Evolutionary conservation across 176 grass and related monocot genomes (phyloP), one percentile per base, ranked within the genome.

Genomic region (Musa beccarii): DNA sequence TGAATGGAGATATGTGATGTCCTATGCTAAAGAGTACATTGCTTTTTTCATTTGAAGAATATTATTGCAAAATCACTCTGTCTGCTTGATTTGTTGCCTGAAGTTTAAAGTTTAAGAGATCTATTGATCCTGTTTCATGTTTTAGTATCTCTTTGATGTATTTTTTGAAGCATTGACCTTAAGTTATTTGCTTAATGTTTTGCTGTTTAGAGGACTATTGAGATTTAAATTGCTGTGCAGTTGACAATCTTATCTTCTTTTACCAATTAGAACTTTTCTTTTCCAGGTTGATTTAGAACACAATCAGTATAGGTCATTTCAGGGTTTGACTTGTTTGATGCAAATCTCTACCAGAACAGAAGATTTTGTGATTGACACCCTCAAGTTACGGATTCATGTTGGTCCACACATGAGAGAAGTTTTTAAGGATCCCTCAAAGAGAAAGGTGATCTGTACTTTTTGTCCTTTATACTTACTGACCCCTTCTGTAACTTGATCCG

Each of bases 281-380:
- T 77, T 77, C 81, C 90, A 99, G 95, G 90, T 99, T 59, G 95
- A 99, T 89, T 89, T 99, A 88, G 95, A 99, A 84, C 95, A 99
- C 79, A 94, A 99, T 72, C 95, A 99, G 50, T 99, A 94, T 84
- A 81, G 95, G 22, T 94, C 95, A 78, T 99, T 92, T 92, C 95
- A 92, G 82, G 95, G 95, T 65, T 75, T 99, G 76, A 99, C 95
- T 66, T 99, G 95, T 80, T 86, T 99, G 82, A 94, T 99, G 95
- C 95, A 99, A 81, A 91, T 99, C 75, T 99, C 95, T 87, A 99
- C 95, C 76, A 99, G 95, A 89, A 89, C 84, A 66, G 90, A 99
- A 62, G 86, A 99, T 75, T 99, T 92, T 84, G 76, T 99, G 70
- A 81, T 99, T 63, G 95, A 94, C 74, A 94, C 95, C 68, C 84